Conservation (phyloP, 805 yeast genomes). For the Nakazawaea laoshanensis region DNA sequence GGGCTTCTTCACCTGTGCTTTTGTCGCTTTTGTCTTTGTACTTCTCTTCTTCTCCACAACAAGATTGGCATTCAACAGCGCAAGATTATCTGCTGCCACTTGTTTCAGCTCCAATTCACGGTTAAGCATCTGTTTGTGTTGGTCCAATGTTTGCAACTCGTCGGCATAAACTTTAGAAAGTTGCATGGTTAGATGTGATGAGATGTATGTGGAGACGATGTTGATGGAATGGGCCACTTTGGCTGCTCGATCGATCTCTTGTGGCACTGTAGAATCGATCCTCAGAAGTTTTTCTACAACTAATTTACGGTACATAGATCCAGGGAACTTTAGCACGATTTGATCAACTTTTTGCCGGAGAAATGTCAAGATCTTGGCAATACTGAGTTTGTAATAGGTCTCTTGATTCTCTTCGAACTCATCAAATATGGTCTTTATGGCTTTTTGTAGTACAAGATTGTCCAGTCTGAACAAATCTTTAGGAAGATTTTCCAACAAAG, state of each 20-base stretch:
- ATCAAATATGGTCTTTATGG: slow-evolving; percentile 29
- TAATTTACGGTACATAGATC: slow-evolving; percentile 18
- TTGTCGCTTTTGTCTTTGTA: slow-evolving; percentile 16
- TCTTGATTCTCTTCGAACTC: slow-evolving; percentile 34
- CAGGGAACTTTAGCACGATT: slow-evolving; percentile 30
- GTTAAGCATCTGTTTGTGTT: slow-evolving; percentile 15
- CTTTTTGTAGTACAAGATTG: slow-evolving; percentile 15
- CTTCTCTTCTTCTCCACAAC: slow-evolving; percentile 13
- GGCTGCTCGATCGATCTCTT: slow-evolving; percentile 25
- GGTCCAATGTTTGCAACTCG: slow-evolving; percentile 14
- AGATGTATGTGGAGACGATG: slow-evolving; percentile 36
- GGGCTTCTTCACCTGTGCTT: slow-evolving; percentile 16
- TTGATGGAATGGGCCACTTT: slow-evolving; percentile 34
- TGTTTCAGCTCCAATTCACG: slow-evolving; percentile 14
- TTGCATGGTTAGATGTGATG: slow-evolving; percentile 18
- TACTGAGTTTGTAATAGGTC: slow-evolving; percentile 34
- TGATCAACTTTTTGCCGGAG: slow-evolving; percentile 28
- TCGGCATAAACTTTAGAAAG: slow-evolving; percentile 14
- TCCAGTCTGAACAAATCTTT: slow-evolving; percentile 22
- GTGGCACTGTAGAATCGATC: slow-evolving; percentile 21
- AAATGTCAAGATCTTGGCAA: slow-evolving; percentile 26
- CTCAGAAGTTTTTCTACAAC: slow-evolving; percentile 20
- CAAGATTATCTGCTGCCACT: slow-evolving; percentile 23
- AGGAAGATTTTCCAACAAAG: slow-evolving; percentile 20
- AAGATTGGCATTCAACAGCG: slow-evolving; percentile 20